phyloP scores from a whole-genome alignment of 73 alveolate genomes.

The Uronychia binucleata region DNA sequence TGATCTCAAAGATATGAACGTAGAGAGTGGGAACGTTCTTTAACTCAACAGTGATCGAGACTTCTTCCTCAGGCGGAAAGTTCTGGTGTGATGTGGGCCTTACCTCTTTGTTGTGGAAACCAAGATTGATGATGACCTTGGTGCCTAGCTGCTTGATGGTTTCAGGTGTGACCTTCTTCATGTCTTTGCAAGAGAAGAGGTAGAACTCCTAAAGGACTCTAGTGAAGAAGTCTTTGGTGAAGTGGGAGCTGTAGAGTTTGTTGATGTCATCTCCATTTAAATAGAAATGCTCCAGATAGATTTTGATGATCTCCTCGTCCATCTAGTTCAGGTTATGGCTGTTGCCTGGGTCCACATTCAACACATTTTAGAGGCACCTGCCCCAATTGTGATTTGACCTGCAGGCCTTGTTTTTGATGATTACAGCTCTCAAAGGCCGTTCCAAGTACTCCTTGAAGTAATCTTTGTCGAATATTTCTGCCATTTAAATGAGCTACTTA shows the following conservation, averaged over 20 bases:
- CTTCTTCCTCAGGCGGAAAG: slow-evolving; percentile 77
- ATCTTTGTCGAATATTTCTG: neutral
- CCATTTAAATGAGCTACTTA: neutral
- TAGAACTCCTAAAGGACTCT: neutral
- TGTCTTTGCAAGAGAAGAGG: neutral
- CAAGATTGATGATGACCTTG: neutral
- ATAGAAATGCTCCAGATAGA: slow-evolving; percentile 19
- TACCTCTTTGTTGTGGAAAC: neutral
- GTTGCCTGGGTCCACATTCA: neutral
- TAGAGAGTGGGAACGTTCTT: slow-evolving; percentile 80
- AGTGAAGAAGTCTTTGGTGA: neutral
- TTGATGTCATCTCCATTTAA: neutral
- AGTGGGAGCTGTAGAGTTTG: neutral
- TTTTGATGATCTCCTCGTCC: slow-evolving; percentile 5
- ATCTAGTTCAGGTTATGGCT: neutral
- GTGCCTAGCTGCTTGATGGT: neutral
- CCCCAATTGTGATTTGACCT: slow-evolving; percentile 12
- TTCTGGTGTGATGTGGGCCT: neutral
- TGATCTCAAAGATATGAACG: slow-evolving; percentile 54
- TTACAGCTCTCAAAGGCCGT: slow-evolving; percentile 7
- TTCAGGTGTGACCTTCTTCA: neutral
- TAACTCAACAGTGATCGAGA: slow-evolving; percentile 68
- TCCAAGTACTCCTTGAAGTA: slow-evolving; percentile 14
- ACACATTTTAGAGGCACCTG: neutral
- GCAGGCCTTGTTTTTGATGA: neutral